Base-by-base conservation (phyloP, 257 asterid genomes). In the Salvia rosmarinus region DNA sequence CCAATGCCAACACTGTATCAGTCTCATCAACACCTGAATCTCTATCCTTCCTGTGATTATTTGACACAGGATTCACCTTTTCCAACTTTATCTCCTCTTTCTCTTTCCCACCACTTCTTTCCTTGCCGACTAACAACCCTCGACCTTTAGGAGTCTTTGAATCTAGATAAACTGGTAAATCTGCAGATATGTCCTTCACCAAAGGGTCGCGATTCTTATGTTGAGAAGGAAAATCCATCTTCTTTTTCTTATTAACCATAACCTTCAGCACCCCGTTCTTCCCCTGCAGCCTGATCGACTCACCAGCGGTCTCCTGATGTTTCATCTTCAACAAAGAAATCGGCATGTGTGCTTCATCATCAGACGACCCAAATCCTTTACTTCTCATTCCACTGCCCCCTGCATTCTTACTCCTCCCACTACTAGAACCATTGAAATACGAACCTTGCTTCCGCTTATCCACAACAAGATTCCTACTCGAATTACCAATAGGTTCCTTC, bases 211-310 rank as follows among this genome's bases (percentile, higher is more conserved):
- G 72, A 72, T 50, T 62, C 78, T 77, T 77, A 52, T 69, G 62
- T 37, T 74, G 75, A 71, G 85, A 60, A 8, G 82, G 68, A 68
- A 74, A 67, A 52, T 77, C 91, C 71, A 76, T 49, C 62, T 80
- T 86, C 56, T 87, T 88, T 85, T 88, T 91, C 83, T 88, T 95
- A 76, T 88, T 88, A 59, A 88, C 94, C 99, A 86, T 92, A 68
- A 92, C 96, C 84, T 95, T 92, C 82, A 95, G 73, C 57, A 92
- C 96, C 71, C 99, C 98, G 75, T 87, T 95, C 84, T 95, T 95
- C 52, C 99, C 97, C 85, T 95, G 98, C 76, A 88, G 73, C 81
- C 98, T 85, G 19, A 95, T 89, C 14, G 95, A 85, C 78, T 87
- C 92, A 42, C 84, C 77, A 58, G 88, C 75, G 28, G 77, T 73